A percentile compares a stretch with the other conserved stretches of the same genome.
These are phyloP conservation scores for Eucalyptus melliodora DNA, from an alignment of 345 rosid species.

Conservation along the genomic window DNA sequence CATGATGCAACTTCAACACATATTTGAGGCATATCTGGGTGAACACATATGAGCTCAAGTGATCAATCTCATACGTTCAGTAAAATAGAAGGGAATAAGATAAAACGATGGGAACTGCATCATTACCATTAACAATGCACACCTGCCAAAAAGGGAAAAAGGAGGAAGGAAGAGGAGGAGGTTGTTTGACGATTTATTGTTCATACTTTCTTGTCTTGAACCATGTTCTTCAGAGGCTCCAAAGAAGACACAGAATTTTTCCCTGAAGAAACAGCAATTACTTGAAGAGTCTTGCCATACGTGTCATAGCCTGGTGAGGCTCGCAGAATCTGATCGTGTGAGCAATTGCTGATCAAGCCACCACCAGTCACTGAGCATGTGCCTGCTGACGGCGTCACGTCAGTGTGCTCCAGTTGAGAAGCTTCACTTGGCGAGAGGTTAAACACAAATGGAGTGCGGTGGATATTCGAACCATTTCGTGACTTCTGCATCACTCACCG, in stretches of 20 bases:
- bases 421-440: neutral
- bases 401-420: neutral
- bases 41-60: neutral
- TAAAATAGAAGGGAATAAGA: neutral
- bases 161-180: neutral
- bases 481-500: neutral
- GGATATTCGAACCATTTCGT: neutral
- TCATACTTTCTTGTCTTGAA: neutral
- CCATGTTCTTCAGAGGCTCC: neutral
- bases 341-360: neutral
- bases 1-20: neutral
- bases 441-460: neutral
- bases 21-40: neutral
- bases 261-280: neutral
- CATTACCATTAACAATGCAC: neutral
- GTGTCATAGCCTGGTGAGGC: neutral
- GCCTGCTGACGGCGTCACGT: neutral
- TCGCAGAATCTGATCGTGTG: neutral
- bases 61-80: neutral
- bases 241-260: neutral
- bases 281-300: neutral
- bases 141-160: neutral
- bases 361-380: neutral
- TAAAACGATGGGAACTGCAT: neutral
- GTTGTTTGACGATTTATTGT: neutral